These are phyloP conservation scores for Debaryomyces sp. DNA, from an alignment of 1,139 yeast genomes.

Conservation along the genomic window DNA sequence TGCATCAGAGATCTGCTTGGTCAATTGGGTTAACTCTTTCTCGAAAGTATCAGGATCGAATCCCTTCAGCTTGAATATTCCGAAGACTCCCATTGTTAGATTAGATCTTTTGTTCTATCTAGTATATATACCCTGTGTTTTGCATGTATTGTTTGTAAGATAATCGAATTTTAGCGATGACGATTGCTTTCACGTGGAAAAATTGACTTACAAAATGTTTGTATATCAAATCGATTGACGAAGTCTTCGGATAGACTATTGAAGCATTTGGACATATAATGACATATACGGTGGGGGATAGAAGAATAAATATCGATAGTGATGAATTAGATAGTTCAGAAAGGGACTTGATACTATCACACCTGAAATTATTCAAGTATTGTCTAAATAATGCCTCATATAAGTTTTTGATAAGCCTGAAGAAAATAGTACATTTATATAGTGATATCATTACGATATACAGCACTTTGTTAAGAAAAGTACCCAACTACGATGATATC, in stretches of 20 bases:
- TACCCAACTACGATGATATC: conserved; percentile 47
- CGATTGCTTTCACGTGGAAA: conserved; percentile 7
- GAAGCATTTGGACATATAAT: conserved; percentile 15
- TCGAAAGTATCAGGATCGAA: conserved; percentile 57
- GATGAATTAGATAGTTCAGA: conserved; percentile 26
- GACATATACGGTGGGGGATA: conserved; percentile 41
- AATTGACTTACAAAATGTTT: background rate
- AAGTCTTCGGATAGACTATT: background rate
- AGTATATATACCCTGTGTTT: background rate
- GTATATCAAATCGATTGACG: background rate
- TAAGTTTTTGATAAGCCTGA: conserved; percentile 30
- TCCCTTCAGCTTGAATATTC: conserved; percentile 35
- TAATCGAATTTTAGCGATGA: background rate
- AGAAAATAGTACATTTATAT: conserved; percentile 39
- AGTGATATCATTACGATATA: conserved; percentile 45
- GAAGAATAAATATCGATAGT: conserved; percentile 25
- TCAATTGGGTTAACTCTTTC: conserved; percentile 47
- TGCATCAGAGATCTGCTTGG: conserved; percentile 37
- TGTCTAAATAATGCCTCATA: conserved; percentile 38
- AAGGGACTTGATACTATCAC: conserved; percentile 27
- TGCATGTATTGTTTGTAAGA: background rate
- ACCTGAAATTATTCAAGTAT: conserved; percentile 32
- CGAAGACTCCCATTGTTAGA: conserved; percentile 30
- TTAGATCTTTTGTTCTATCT: background rate
- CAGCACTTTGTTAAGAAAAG: conserved; percentile 41